These are phyloP conservation scores for Penicillium lagena DNA, from an alignment of 495 filamentous ascomycete species.

Conservation along the genomic window DNA sequence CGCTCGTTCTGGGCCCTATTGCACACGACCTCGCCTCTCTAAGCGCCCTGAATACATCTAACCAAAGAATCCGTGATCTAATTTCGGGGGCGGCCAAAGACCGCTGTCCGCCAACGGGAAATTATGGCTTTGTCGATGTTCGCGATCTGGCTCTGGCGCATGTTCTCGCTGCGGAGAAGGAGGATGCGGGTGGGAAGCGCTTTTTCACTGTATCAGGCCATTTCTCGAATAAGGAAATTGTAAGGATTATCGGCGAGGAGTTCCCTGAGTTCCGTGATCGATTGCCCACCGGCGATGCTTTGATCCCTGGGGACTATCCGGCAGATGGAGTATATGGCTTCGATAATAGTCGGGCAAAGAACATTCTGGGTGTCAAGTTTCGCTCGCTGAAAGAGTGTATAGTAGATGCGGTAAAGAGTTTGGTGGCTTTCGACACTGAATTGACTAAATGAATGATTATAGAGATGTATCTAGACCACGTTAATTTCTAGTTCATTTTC, in stretches of 20 bases:
- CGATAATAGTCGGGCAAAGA: conserved; percentile 35
- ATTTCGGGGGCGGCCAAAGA: conserved; percentile 50
- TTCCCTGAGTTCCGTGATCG: conserved; percentile 50
- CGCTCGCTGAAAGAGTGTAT: conserved; percentile 39
- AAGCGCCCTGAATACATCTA: conserved; percentile 52
- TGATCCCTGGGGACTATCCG: conserved; percentile 31
- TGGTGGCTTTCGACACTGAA: conserved; percentile 6
- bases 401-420: conserved; percentile 38
- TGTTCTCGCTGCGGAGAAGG: conserved; percentile 50
- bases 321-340: conserved; percentile 28
- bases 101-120: conserved; percentile 41
- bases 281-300: conserved; percentile 36
- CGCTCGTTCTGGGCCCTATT: conserved; percentile 56
- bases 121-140: conserved; percentile 50
- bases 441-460: too few relatives aligned
- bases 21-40: conserved; percentile 41
- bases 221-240: conserved; percentile 50
- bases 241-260: conserved; percentile 47
- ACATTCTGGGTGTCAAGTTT: conserved; percentile 46
- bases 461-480: too few relatives aligned
- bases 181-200: conserved; percentile 50
- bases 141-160: conserved; percentile 55
- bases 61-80: conserved; percentile 38
- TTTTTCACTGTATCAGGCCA: conserved; percentile 53
- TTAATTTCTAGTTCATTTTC: too few relatives aligned